Evolutionary conservation across 768 basidiomycete species (phyloP), one percentile per base, ranked within the genome.

Genomic region (Calvatia gigantea): DNA sequence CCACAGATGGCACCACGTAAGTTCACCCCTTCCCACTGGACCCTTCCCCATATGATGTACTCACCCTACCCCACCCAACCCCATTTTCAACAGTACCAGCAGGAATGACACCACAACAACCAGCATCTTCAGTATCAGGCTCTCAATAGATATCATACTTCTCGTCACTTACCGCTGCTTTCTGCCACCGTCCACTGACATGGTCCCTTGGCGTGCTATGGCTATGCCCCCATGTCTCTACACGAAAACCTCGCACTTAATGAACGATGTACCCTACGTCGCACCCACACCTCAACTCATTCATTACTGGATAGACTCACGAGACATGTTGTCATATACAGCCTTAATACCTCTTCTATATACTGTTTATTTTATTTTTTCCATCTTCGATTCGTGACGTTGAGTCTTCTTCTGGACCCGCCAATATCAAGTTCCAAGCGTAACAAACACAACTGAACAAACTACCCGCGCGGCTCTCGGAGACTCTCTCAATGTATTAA

Each of bases 1-100:
- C 91, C 89, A 61, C 87, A 89, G 67, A 75, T 91, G 71, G 86
- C 89, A 58, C 87, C 85, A 69, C 61, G 91, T 94, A 64, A 67
- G 91, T 78, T 15, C 17, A n/a, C 31, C 42, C 6, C 9, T 32
- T 42, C 54, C n/a, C n/a, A 42, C 39, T 50, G 27, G 38, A 39
- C 46, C 38, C 51, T n/a, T n/a, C n/a, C n/a, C n/a, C n/a, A n/a
- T n/a, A n/a, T 46, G 28, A 37, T 61, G 62, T n/a, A 62, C 33
- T 32, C 35, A 42, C 32, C 45, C 52, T 28, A 42, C 23, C 25
- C 39, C 50, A 17, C 42, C 27, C 17, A 12, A 51, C 54, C 9
- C 57, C 83, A 80, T 84, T 48, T 51, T 8, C 57, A n/a, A n/a
- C n/a, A 83, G 81, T 84, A 69, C 83, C 84, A 29, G 77, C 81